Base-by-base conservation (phyloP, 2,329 filamentous ascomycete genomes). In the Exophiala lecanii-corni region DNA sequence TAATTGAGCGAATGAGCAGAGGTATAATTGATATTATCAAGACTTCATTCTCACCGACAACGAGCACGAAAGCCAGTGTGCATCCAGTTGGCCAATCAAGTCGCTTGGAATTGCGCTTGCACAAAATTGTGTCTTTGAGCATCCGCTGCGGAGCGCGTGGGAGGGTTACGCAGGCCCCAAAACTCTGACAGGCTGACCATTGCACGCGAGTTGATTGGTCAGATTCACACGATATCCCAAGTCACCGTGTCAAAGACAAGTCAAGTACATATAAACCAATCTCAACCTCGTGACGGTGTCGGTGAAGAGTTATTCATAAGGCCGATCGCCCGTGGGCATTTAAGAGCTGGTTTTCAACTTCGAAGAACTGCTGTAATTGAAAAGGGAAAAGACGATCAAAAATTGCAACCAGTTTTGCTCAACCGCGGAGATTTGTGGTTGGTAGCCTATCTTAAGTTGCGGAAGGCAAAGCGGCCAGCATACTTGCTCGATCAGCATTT, bases 101-200 rank as follows among this genome's bases (percentile, higher is more conserved):
- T 26, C 12, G 6, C 23, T 26, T 26, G 23, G 7, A 12, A 26
- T 26, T 26, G 12, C 23, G 23, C n/a, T n/a, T n/a, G n/a, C n/a
- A 26, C 23, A 6, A 26, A 12, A 12, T 7, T 6, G 6, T 26
- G 7, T 7, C 23, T 26, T 26, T 26, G 23, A n/a, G n/a, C n/a
- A n/a, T n/a, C 23, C 6, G 12, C 23, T 26, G 23, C 12, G 23
- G 12, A 26, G 12, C 6, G 23, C 12, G 23, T 6, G 23, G 6
- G 23, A 6, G 12, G 12, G 23, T 26, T 9, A 33, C 30, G 30
- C 6, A 9, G 16, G 7, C 7, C 30, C 7, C 30, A 6, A 15
- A 15, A 33, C 13, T 33, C 13, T 13, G 30, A 7, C 7, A 13
- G 16, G 38, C 38, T 40, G 38, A 40, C 38, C 38, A 32, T 40